Conservation (phyloP, 345 rosid genomes). For the Eucalyptus marginata region DNA sequence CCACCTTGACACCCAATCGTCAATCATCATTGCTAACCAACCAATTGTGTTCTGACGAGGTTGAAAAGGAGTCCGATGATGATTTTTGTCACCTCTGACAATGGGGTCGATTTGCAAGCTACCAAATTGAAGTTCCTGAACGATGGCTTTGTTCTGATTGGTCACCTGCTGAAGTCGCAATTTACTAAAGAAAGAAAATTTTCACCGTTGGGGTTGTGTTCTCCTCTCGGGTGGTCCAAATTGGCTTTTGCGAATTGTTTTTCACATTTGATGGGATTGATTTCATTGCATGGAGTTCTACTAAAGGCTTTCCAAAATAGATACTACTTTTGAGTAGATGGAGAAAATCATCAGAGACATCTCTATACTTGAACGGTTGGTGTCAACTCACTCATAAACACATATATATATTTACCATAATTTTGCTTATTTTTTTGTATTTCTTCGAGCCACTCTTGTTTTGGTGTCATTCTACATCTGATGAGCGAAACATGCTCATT, state of each 20-base stretch:
- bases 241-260: neutral
- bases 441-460: neutral
- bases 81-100: neutral
- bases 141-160: constrained; percentile 24
- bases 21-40: neutral
- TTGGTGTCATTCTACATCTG: neutral
- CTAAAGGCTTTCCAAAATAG: constrained; percentile 12
- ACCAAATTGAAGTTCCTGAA: constrained; percentile 3
- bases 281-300: neutral
- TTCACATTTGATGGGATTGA: constrained; percentile 11
- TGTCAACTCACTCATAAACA: no score
- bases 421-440: neutral
- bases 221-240: constrained; percentile 3
- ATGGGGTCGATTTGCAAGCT: constrained; percentile 6
- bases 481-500: neutral
- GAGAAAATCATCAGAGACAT: constrained; percentile 52
- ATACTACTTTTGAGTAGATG: constrained; percentile 37
- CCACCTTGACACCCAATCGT: neutral
- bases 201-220: constrained; percentile 30
- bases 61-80: neutral
- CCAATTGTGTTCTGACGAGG: neutral
- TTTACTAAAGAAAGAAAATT: constrained; percentile 11
- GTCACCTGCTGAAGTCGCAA: constrained; percentile 3
- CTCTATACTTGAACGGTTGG: constrained; percentile 20
- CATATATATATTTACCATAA: neutral